Evolutionary conservation across 2,329 filamentous ascomycete species (phyloP).

Genomic region (Cordyceps fumosorosea): DNA sequence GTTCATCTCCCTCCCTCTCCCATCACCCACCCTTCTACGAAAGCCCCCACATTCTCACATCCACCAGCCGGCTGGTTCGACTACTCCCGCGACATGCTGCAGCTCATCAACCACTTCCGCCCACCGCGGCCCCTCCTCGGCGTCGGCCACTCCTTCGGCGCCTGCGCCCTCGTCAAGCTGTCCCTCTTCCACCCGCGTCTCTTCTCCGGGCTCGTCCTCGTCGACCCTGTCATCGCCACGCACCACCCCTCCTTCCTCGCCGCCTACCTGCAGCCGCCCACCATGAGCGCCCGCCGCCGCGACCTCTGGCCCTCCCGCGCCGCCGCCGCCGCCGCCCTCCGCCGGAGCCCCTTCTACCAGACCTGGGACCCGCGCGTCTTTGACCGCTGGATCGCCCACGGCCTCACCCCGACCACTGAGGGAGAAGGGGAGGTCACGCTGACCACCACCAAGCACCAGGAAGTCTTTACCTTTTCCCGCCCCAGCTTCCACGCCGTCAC

Average conservation of each 20-base stretch:
- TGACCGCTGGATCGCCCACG: conserved; percentile 54
- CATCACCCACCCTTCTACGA: background rate
- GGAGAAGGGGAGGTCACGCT: conserved; percentile 59
- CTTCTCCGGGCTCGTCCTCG: conserved; percentile 64
- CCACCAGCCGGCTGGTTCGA: conserved; percentile 73
- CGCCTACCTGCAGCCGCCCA: conserved; percentile 34
- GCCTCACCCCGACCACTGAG: conserved; percentile 57
- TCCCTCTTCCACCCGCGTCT: conserved; percentile 75
- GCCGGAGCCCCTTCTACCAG: conserved; percentile 63
- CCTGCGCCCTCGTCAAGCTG: conserved; percentile 62
- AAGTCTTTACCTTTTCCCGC: conserved; percentile 65
- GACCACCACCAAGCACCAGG: conserved; percentile 75
- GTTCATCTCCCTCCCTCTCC: conserved; percentile 22
- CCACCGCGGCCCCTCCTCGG: conserved; percentile 74
- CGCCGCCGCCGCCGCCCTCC: conserved; percentile 61
- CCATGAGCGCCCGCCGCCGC: conserved; percentile 62
- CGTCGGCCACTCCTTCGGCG: conserved; percentile 86
- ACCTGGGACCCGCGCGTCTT: conserved; percentile 77
- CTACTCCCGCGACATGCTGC: conserved; percentile 73
- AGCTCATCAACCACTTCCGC: conserved; percentile 80
- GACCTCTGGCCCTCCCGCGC: conserved; percentile 75
- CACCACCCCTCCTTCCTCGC: conserved; percentile 33
- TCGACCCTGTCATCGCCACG: conserved; percentile 75
- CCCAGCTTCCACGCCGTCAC: conserved; percentile 46
- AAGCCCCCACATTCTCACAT: background rate